Conservation (phyloP, 345 rosid species). For the Ailanthus altissimus region DNA sequence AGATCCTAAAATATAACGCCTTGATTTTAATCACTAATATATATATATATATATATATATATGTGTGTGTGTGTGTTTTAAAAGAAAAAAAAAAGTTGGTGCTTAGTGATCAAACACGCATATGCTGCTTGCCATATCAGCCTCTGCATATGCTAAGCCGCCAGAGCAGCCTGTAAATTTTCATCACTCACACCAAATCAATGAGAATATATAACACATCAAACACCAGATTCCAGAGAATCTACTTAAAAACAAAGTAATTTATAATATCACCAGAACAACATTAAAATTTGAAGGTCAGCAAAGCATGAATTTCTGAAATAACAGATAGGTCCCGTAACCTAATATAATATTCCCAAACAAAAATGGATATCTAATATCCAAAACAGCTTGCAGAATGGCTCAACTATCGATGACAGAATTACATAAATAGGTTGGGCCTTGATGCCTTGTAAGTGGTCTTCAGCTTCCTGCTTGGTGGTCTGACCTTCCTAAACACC, state of each 20-base stretch:
- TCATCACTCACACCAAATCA: neutral
- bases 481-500: conserved; percentile 41
- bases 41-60: no score
- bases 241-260: neutral
- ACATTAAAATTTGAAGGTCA: neutral
- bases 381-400: conserved; percentile 20
- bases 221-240: neutral
- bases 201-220: neutral
- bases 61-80: no score
- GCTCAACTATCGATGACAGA: conserved; percentile 12
- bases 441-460: conserved; percentile 43
- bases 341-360: conserved; percentile 7
- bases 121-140: no score
- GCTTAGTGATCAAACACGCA: no score
- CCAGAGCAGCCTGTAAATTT: no score
- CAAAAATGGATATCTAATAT: conserved; percentile 19
- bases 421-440: conserved; percentile 44
- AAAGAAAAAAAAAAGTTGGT: no score
- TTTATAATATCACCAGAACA: neutral
- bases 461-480: conserved; percentile 40
- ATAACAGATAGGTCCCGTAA: conserved; percentile 15
- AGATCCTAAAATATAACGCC: no score
- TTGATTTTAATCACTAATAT: no score
- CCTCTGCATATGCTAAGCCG: no score
- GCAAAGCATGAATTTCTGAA: conserved; percentile 10